These are phyloP conservation scores for Monosporascus sp. DNA, from an alignment of 2,329 filamentous ascomycete species.

Conservation along the genomic window DNA sequence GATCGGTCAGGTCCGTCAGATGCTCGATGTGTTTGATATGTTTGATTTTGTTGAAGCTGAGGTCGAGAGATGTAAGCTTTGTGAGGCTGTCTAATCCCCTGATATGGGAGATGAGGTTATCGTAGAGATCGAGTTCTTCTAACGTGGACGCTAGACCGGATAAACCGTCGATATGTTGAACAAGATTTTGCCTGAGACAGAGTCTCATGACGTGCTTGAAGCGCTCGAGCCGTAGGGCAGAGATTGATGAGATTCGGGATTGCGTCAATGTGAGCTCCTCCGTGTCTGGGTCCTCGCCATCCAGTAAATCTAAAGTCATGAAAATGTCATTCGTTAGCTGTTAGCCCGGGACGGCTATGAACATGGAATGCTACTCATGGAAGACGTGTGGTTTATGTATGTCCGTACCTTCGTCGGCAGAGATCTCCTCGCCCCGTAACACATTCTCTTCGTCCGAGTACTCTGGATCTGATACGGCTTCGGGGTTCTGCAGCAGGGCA, in stretches of 20 bases:
- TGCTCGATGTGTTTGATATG: slow-evolving; percentile 88
- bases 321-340: slow-evolving; percentile 10
- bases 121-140: slow-evolving; percentile 87
- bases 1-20: slow-evolving; percentile 69
- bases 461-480: slow-evolving; percentile 78
- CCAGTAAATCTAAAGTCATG: slow-evolving; percentile 48
- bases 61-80: slow-evolving; percentile 73
- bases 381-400: background rate
- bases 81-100: slow-evolving; percentile 74
- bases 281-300: slow-evolving; percentile 54
- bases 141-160: slow-evolving; percentile 60
- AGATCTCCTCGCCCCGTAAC: slow-evolving; percentile 67
- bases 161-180: slow-evolving; percentile 74
- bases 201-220: slow-evolving; percentile 73
- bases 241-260: slow-evolving; percentile 73
- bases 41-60: slow-evolving; percentile 99
- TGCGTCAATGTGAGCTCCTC: slow-evolving; percentile 90
- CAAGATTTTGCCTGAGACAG: slow-evolving; percentile 89
- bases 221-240: slow-evolving; percentile 73
- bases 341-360: background rate
- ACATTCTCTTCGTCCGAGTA: slow-evolving; percentile 72
- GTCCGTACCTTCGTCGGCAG: slow-evolving; percentile 69
- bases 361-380: background rate
- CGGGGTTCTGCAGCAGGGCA: slow-evolving; percentile 67
- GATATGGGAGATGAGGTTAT: slow-evolving; percentile 88